Evolutionary conservation across 768 basidiomycete species (phyloP).

Genomic region (Epithele typhae): DNA sequence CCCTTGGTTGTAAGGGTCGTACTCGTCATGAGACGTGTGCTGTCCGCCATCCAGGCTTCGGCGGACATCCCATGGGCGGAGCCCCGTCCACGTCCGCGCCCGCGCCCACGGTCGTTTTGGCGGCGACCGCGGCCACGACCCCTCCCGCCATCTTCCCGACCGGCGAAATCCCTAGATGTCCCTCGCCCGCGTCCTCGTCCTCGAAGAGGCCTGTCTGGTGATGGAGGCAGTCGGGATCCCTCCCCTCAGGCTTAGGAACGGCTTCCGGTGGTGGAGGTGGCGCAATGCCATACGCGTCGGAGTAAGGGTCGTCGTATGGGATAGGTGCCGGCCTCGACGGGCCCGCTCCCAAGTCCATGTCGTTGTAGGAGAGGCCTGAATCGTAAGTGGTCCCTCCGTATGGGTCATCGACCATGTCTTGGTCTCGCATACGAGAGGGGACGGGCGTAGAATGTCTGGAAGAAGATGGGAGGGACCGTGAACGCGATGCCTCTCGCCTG

Average conservation of each 20-base stretch:
- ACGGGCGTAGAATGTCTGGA: constrained; percentile 55
- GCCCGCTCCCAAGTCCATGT: constrained; percentile 53
- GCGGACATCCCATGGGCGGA: constrained; percentile 18
- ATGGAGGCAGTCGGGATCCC: background rate
- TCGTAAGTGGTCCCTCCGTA: constrained; percentile 60
- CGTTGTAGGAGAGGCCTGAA: constrained; percentile 42
- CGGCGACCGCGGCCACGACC: constrained; percentile 19
- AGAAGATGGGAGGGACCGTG: constrained; percentile 31
- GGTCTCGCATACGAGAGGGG: constrained; percentile 49
- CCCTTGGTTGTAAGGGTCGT: constrained; percentile 26
- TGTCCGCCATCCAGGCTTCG: constrained; percentile 21
- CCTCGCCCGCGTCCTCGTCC: constrained; percentile 2
- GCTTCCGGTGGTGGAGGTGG: background rate
- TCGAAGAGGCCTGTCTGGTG: background rate
- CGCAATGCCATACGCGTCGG: constrained; percentile 25
- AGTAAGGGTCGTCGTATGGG: constrained; percentile 79
- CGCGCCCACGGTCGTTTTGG: constrained; percentile 9
- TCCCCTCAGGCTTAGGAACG: too few relatives aligned
- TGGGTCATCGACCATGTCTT: constrained; percentile 49
- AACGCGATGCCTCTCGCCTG: constrained; percentile 53
- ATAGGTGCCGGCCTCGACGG: constrained; percentile 62
- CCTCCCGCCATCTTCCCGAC: background rate
- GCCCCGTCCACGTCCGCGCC: constrained; percentile 30
- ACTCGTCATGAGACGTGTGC: constrained; percentile 25
- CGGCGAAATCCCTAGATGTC: background rate